Base-by-base conservation (phyloP, 2,329 filamentous ascomycete genomes). In the Biscogniauxia mediterranea region DNA sequence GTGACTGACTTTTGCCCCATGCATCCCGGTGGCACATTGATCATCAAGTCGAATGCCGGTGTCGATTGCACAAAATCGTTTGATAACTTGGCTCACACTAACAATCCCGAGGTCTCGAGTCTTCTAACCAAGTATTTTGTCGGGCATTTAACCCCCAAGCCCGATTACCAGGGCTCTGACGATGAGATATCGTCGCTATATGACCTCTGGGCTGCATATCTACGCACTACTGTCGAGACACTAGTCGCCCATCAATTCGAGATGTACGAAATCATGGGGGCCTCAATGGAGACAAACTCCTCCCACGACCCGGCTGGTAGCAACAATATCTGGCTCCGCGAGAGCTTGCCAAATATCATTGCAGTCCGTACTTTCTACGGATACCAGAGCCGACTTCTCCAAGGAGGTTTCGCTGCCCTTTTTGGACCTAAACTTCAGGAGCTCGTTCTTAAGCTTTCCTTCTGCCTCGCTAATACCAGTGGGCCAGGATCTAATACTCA, bases 91-190 rank as follows among this genome's bases (percentile, higher is more conserved):
- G 81, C 81, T 0, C 82, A 85, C 65, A 83, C 81, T 1, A 83
- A 81, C 64, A 84, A 85, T 56, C 81, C 82, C 0, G 81, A 84
- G 65, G 82, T 84, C 0, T 74, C 77, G 4, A 83, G 80, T 66
- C 75, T 85, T 1, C 68, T 85, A 3, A 82, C 81, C 0, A 83
- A 83, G 51, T 85, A 85, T 66, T 83, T 83, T 57, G 78, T 84
- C 8, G 82, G 81, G 0, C 79, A 83, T 23, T 65, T 84, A 13
- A 78, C 79, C 0, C 76, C 79, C 0, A 83, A 84, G 69, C 80
- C 82, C 0, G 77, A 83, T 52, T 81, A 78, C 55, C 75, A 77
- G n/a, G 70, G 64, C 17, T 67, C 71, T 15, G 75, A 71, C 17
- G 70, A 75, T 0, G 81, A 83, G 8, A 70, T 84, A 19, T 75